phyloP scores from a whole-genome alignment of 345 rosid species.

The Salix dunnii region DNA sequence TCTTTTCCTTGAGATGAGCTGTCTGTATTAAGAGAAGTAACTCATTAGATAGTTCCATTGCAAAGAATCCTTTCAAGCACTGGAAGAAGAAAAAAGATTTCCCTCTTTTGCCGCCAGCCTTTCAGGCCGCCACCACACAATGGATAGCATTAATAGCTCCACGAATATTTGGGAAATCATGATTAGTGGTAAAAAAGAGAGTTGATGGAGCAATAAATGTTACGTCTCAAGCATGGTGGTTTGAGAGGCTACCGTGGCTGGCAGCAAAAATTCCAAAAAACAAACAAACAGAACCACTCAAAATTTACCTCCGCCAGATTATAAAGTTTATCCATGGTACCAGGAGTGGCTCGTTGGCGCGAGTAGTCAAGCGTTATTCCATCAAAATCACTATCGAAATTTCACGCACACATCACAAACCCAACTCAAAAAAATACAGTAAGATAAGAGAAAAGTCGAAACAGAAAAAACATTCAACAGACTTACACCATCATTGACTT shows the following conservation, averaged over 20 bases:
- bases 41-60: not conserved
- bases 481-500: conserved; percentile 72
- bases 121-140: no score
- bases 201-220: no score
- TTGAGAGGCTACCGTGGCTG: no score
- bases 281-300: not conserved
- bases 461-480: not conserved
- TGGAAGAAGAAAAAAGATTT: no score
- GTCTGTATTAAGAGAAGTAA: conserved; percentile 43
- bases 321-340: conserved; percentile 63
- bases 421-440: not conserved
- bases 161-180: no score
- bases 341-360: conserved; percentile 64
- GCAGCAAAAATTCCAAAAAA: not conserved
- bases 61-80: not conserved
- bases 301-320: conserved; percentile 66
- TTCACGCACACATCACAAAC: not conserved
- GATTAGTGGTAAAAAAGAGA: no score
- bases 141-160: no score
- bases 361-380: conserved; percentile 74
- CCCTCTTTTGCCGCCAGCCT: no score
- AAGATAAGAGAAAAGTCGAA: not conserved
- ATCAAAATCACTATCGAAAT: conserved; percentile 49
- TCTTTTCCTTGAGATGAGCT: conserved; percentile 68
- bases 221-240: no score